Percentiles rank a stretch among this genome's conserved stretches.
Evolutionary conservation across 2,329 filamentous ascomycete species (phyloP).

Genomic region (Aspergillus vadensis): DNA sequence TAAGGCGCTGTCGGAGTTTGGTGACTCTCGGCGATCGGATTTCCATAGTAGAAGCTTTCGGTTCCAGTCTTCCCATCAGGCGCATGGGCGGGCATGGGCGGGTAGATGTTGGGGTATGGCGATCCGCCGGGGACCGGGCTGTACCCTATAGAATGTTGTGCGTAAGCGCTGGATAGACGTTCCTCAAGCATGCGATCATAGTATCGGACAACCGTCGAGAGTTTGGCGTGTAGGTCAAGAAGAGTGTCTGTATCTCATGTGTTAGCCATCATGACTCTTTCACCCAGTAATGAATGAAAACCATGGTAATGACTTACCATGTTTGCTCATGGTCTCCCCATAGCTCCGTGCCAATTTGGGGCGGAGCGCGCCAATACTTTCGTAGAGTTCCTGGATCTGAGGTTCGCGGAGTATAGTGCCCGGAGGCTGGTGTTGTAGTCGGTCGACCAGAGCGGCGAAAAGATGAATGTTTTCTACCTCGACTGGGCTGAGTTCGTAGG

Average conservation of each 20-base stretch:
- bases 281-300: not conserved
- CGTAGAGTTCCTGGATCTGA: conserved; percentile 96
- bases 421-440: conserved; percentile 89
- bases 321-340: conserved; percentile 99
- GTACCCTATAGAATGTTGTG: conserved; percentile 73
- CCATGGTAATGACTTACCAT: conserved; percentile 62
- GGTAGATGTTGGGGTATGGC: conserved; percentile 66
- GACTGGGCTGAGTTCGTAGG: conserved; percentile 89
- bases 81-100: conserved; percentile 63
- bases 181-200: conserved; percentile 99
- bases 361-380: conserved; percentile 89
- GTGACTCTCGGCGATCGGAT: conserved; percentile 54
- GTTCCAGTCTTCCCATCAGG: conserved; percentile 56
- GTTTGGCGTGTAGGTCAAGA: conserved; percentile 88
- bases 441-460: conserved; percentile 90
- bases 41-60: conserved; percentile 81
- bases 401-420: conserved; percentile 96
- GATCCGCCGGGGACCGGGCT: conserved; percentile 46
- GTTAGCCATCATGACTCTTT: conserved; percentile 21
- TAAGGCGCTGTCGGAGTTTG: conserved; percentile 55
- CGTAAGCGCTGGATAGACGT: conserved; percentile 87
- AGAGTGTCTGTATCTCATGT: conserved; percentile 68
- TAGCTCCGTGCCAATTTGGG: conserved; percentile 95
- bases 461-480: conserved; percentile 98
- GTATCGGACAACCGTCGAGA: conserved; percentile 94